Conservation (phyloP, 2,329 filamentous ascomycete species). For the Malbranchea cinnamomea region DNA sequence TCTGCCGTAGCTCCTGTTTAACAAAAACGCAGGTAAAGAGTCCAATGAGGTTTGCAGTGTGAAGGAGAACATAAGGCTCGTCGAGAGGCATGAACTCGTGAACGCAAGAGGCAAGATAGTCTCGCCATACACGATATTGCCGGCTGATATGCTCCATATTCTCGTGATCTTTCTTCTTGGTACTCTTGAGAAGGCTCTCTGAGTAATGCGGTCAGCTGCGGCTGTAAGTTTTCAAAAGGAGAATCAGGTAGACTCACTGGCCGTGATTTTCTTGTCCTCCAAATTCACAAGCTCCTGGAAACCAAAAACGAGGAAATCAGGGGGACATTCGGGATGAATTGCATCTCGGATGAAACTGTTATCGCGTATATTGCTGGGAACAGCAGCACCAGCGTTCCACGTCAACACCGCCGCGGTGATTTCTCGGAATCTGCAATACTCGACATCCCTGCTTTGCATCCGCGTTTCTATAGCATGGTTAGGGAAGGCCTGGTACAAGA, state of each 20-base stretch:
- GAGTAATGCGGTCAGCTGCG: constrained; percentile 16
- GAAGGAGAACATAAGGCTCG: constrained; percentile 69
- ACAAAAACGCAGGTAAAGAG: constrained; percentile 95
- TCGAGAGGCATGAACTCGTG: constrained; percentile 69
- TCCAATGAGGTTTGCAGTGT: constrained; percentile 80
- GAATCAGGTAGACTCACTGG: constrained; percentile 41
- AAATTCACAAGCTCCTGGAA: constrained; percentile 98
- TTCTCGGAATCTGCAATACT: constrained; percentile 77
- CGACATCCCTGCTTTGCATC: constrained; percentile 69
- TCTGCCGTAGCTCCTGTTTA: constrained; percentile 58
- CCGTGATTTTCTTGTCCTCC: constrained; percentile 92
- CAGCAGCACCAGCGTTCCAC: constrained; percentile 95
- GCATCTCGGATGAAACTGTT: constrained; percentile 67
- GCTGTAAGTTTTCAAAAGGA: not conserved
- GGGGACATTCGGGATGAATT: constrained; percentile 58
- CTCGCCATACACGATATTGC: constrained; percentile 91
- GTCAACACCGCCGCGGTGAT: constrained; percentile 70
- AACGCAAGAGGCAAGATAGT: constrained; percentile 68
- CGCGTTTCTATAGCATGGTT: constrained; percentile 43
- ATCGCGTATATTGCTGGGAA: constrained; percentile 70
- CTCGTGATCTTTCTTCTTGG: constrained; percentile 67
- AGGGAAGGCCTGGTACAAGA: constrained; percentile 8
- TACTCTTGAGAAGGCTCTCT: constrained; percentile 69
- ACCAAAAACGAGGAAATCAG: constrained; percentile 86
- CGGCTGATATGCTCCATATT: constrained; percentile 75